These are phyloP conservation scores for Geranium brycei DNA, from an alignment of 345 rosid genomes.

Conservation along the genomic window DNA sequence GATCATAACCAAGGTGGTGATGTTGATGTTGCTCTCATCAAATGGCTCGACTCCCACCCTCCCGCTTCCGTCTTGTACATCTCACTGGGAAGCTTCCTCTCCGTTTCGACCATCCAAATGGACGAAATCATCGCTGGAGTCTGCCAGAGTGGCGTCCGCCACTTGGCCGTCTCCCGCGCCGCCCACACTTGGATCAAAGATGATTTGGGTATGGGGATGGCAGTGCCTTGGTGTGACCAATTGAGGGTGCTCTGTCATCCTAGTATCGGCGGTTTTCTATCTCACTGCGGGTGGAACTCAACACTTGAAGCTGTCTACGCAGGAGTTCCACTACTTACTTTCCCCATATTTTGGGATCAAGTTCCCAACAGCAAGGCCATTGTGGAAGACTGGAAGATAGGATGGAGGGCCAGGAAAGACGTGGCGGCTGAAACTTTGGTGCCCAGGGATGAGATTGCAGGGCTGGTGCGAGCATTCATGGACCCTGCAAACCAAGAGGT, in stretches of 20 bases:
- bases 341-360: constrained; percentile 42
- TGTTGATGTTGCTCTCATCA: constrained; percentile 1
- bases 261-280: constrained; percentile 50
- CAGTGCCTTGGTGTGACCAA: constrained; percentile 27
- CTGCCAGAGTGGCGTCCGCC: constrained; percentile 13
- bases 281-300: constrained; percentile 64
- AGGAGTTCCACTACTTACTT: constrained; percentile 35
- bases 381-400: constrained; percentile 46
- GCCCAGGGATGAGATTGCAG: constrained; percentile 19
- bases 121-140: constrained; percentile 26
- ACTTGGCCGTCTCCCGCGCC: constrained; percentile 25
- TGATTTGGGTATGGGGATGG: constrained; percentile 8
- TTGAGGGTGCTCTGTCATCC: constrained; percentile 36
- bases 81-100: constrained; percentile 28
- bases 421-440: constrained; percentile 13
- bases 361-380: constrained; percentile 27
- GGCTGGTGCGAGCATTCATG: constrained; percentile 17
- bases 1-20: background rate
- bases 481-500: constrained; percentile 16
- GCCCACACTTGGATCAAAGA: constrained; percentile 12
- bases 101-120: constrained; percentile 24
- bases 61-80: constrained; percentile 21
- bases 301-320: constrained; percentile 35
- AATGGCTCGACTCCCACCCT: constrained; percentile 28
- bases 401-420: constrained; percentile 26